Conservation (phyloP, 495 filamentous ascomycete species). For the Penicillium diatomitis region DNA sequence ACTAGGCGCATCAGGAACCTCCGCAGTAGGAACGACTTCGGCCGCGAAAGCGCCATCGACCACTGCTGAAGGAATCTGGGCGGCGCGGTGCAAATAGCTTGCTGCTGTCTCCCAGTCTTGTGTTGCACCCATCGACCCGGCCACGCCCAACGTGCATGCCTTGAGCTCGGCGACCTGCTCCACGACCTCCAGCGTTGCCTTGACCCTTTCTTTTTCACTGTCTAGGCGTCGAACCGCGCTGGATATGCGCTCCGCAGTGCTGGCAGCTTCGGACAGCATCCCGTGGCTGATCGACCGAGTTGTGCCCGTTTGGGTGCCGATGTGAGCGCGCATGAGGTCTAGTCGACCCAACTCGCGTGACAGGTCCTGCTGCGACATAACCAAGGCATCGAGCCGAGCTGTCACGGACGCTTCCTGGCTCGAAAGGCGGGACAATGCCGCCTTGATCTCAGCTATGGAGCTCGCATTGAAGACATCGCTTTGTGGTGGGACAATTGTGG, state of each 20-base stretch:
- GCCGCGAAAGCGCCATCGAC: conserved; percentile 81
- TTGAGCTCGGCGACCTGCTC: conserved; percentile 96
- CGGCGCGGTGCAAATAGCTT: conserved; percentile 73
- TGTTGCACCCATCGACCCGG: conserved; percentile 90
- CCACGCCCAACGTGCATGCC: conserved; percentile 88
- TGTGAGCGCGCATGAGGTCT: conserved; percentile 78
- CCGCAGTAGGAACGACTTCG: conserved; percentile 86
- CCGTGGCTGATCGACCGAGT: conserved; percentile 76
- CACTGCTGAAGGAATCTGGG: conserved; percentile 68
- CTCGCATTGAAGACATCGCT: conserved; percentile 57
- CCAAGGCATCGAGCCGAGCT: conserved; percentile 59
- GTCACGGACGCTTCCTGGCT: conserved; percentile 68
- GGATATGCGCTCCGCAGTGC: conserved; percentile 80
- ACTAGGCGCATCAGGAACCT: conserved; percentile 84
- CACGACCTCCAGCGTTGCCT: conserved; percentile 81
- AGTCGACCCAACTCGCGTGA: conserved; percentile 76
- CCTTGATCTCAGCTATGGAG: conserved; percentile 68
- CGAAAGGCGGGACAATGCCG: conserved; percentile 63
- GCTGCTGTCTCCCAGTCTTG: conserved; percentile 99
- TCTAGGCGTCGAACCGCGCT: conserved; percentile 78
- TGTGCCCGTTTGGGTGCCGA: conserved; percentile 79
- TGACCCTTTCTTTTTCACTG: conserved; percentile 80
- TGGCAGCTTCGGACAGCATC: conserved; percentile 76
- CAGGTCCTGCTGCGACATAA: conserved; percentile 74
- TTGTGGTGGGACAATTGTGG: conserved; percentile 6